These are phyloP conservation scores for Gnaphalium uliginosum DNA, from an alignment of 129 eudicot genomes.

Conservation along the genomic window DNA sequence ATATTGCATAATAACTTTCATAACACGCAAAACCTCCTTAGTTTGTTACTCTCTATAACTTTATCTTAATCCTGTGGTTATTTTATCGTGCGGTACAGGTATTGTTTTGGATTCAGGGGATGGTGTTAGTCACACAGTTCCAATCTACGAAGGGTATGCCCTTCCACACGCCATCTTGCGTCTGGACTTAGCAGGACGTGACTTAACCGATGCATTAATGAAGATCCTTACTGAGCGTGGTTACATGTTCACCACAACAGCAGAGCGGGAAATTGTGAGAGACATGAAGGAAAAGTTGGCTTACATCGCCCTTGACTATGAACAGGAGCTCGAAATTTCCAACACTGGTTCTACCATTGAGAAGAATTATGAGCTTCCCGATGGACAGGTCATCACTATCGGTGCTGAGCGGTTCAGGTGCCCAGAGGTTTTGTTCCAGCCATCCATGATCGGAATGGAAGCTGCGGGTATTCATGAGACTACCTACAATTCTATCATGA, in stretches of 20 bases:
- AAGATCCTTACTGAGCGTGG: conserved; percentile 62
- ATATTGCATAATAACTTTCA: neutral
- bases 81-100: conserved; percentile 32
- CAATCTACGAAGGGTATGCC: conserved; percentile 58
- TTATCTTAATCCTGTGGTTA: neutral
- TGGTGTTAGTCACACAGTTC: conserved; percentile 62
- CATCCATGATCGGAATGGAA: conserved; percentile 74
- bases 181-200: conserved; percentile 58
- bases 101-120: conserved; percentile 64
- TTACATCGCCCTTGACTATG: conserved; percentile 60
- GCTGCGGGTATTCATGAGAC: conserved; percentile 83
- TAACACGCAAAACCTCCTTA: neutral
- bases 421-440: conserved; percentile 62
- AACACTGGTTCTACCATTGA: conserved; percentile 51
- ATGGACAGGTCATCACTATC: conserved; percentile 62
- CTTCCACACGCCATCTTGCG: conserved; percentile 60
- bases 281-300: conserved; percentile 65
- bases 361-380: conserved; percentile 61
- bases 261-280: conserved; percentile 65
- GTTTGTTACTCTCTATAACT: neutral
- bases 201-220: conserved; percentile 52
- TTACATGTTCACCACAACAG: conserved; percentile 57
- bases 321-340: conserved; percentile 56
- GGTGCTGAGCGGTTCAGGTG: conserved; percentile 65
- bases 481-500: conserved; percentile 72